Conservation (phyloP, 768 basidiomycete genomes). For the Tylopilus plumbeoviolaceoides region DNA sequence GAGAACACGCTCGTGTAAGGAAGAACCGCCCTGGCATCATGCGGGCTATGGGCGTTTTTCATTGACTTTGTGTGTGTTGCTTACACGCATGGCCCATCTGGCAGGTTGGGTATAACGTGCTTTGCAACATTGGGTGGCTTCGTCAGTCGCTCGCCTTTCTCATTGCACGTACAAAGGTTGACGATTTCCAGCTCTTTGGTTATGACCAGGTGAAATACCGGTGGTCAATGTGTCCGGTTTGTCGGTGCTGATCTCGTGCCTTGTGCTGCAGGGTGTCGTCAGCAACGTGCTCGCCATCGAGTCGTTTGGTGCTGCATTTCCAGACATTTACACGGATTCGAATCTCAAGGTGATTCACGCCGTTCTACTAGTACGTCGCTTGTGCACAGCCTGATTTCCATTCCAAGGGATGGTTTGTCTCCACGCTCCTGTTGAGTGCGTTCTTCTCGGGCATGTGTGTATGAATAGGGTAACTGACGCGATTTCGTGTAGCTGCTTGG, state of each 20-base stretch:
- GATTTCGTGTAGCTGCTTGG: conserved; percentile 24
- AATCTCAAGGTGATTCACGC: conserved; percentile 20
- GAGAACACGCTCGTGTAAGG: conserved; percentile 29
- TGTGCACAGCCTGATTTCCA: not conserved
- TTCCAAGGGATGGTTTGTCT: conserved; percentile 31
- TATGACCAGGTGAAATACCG: conserved; percentile 25
- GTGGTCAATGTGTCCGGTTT: not conserved
- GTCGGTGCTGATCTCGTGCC: not conserved
- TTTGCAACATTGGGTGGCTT: conserved; percentile 32
- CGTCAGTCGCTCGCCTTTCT: conserved; percentile 15
- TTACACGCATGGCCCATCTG: not conserved
- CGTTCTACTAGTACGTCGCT: not conserved
- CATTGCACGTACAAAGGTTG: not conserved
- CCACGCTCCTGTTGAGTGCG: conserved; percentile 26
- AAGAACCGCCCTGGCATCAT: not conserved
- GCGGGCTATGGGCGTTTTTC: not conserved
- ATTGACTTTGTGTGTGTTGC: not conserved
- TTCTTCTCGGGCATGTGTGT: not conserved
- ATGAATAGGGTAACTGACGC: conserved; percentile 4
- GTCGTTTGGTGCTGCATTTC: conserved; percentile 33
- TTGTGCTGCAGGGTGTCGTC: conserved; percentile 29
- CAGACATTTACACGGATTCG: conserved; percentile 26
- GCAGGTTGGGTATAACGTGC: conserved; percentile 29
- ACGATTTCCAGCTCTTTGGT: conserved; percentile 26
- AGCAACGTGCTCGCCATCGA: conserved; percentile 32